Percentiles rank a stretch among this genome's conserved stretches.
Evolutionary conservation across 2,329 filamentous ascomycete species (phyloP).

Genomic region (Pseudocercospora pini-densiflorae): DNA sequence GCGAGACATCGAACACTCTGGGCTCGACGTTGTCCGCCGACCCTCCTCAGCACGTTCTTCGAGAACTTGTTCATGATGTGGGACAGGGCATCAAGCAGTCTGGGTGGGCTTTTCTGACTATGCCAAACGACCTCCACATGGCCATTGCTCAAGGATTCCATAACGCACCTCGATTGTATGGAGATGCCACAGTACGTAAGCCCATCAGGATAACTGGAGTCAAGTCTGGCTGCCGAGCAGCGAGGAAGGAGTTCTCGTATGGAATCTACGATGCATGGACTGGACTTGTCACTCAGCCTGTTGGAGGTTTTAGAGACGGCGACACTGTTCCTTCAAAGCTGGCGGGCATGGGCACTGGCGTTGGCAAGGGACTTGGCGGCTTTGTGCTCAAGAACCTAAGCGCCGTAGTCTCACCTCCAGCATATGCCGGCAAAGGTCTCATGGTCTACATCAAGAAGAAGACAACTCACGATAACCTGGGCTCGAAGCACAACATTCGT

Average conservation of each 20-base stretch:
- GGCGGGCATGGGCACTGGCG: conserved; percentile 54
- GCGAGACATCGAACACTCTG: conserved; percentile 32
- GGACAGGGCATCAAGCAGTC: conserved; percentile 73
- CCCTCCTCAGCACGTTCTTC: conserved; percentile 34
- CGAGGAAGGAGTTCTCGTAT: conserved; percentile 63
- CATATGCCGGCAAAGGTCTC: conserved; percentile 81
- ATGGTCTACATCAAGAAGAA: conserved; percentile 74
- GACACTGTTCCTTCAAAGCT: conserved; percentile 35
- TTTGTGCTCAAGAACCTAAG: conserved; percentile 81
- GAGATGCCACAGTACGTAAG: conserved; percentile 78
- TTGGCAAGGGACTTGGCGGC: conserved; percentile 83
- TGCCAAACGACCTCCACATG: conserved; percentile 83
- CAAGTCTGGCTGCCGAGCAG: conserved; percentile 73
- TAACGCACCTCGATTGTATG: conserved; percentile 82
- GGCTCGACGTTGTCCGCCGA: conserved; percentile 36
- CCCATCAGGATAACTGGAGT: conserved; percentile 78
- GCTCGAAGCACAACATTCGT: conserved; percentile 36
- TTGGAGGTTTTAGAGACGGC: conserved; percentile 66
- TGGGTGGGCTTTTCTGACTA: conserved; percentile 74
- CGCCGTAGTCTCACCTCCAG: conserved; percentile 67
- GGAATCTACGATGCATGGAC: conserved; percentile 83
- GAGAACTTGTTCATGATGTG: conserved; percentile 61
- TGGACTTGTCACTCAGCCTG: conserved; percentile 78
- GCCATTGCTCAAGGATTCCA: conserved; percentile 85
- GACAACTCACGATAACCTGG: conserved; percentile 30